Conservation (phyloP, 192 early-diverging fungal genomes). For the Coemansia erecta region DNA sequence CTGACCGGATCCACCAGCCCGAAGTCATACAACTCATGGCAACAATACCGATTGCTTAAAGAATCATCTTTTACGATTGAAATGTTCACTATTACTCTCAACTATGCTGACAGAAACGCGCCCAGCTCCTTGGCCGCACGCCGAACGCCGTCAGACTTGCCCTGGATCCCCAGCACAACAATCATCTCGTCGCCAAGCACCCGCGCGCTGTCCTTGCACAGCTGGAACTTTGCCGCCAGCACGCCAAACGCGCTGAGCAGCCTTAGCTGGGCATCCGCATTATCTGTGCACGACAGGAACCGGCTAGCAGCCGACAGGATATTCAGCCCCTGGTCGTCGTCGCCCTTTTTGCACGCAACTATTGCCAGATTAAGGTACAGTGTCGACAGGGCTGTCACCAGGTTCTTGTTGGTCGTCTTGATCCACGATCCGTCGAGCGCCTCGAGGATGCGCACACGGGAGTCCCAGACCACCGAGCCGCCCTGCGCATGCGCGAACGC, state of each 20-base stretch:
- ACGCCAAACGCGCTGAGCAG: constrained; percentile 47
- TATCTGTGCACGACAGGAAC: constrained; percentile 23
- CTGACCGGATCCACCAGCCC: constrained; percentile 30
- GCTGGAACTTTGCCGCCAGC: constrained; percentile 36
- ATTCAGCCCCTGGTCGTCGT: constrained; percentile 38
- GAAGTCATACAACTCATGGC: constrained; percentile 16
- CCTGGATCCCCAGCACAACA: constrained; percentile 38
- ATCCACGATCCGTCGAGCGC: constrained; percentile 33
- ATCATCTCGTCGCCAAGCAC: constrained; percentile 43
- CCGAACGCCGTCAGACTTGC: constrained; percentile 26
- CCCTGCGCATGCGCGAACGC: constrained; percentile 61
- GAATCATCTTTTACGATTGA: no score
- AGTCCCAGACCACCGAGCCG: constrained; percentile 29
- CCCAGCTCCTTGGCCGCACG: constrained; percentile 32
- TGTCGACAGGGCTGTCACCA: constrained; percentile 26
- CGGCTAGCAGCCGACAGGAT: constrained; percentile 32
- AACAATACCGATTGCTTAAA: constrained; percentile 19
- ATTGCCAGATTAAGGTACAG: constrained; percentile 42
- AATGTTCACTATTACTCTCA: no score
- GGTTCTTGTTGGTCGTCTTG: constrained; percentile 23
- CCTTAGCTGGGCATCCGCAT: constrained; percentile 39
- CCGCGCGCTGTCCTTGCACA: constrained; percentile 50
- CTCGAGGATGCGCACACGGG: constrained; percentile 25
- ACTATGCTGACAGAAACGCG: not conserved
- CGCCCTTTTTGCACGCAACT: constrained; percentile 10